phyloP scores from a whole-genome alignment of 1,139 yeast genomes.

The Geotrichum australiense region DNA sequence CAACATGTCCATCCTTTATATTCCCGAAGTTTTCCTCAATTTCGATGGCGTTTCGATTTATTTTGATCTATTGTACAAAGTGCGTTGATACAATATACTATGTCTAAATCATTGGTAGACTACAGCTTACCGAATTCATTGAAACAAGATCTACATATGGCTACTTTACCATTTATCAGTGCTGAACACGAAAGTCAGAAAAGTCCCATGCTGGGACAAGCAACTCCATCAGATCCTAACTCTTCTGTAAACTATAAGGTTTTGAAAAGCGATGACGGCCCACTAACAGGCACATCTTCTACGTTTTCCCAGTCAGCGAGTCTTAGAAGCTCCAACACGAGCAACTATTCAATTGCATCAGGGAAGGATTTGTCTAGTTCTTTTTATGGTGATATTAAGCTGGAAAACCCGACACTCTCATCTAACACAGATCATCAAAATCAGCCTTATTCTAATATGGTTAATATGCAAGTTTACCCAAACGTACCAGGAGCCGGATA shows the following conservation, averaged over 20 bases:
- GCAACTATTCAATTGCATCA: slow-evolving; percentile 1
- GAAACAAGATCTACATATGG: slow-evolving; percentile 4
- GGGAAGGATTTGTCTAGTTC: slow-evolving; percentile 1
- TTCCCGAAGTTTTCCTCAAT: no score
- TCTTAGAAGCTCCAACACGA: slow-evolving; percentile 1
- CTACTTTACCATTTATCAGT: neutral
- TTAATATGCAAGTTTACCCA: neutral
- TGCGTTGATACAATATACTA: neutral
- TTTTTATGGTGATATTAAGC: slow-evolving; percentile 4
- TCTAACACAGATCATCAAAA: slow-evolving; percentile 1
- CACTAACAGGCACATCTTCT: slow-evolving; percentile 2
- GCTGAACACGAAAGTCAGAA: neutral
- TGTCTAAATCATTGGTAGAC: slow-evolving; percentile 5
- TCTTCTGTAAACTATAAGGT: neutral
- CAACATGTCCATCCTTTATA: neutral
- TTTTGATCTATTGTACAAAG: no score
- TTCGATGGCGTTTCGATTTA: no score
- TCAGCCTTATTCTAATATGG: neutral
- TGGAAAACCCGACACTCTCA: neutral
- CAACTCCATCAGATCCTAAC: neutral
- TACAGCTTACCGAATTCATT: slow-evolving; percentile 2
- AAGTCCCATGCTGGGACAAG: neutral
- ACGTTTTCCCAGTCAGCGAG: slow-evolving; percentile 5
- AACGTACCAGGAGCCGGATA: neutral
- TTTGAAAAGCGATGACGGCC: slow-evolving; percentile 4